phyloP scores from a whole-genome alignment of 2,329 filamentous ascomycete species.

The Beauveria caledonica region DNA sequence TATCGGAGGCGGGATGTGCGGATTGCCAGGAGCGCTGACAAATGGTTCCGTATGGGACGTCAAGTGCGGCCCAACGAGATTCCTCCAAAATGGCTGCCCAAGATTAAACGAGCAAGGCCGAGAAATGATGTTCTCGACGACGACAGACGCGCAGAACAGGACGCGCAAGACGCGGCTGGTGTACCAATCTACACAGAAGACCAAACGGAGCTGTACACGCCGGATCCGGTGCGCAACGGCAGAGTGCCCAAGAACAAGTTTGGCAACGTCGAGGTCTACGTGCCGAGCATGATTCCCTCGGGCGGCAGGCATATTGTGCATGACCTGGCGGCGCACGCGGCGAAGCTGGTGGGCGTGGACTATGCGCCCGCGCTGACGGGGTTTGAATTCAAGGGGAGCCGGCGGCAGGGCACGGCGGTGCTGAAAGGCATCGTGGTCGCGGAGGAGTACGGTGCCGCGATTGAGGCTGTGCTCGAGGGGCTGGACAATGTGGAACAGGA shows the following conservation, averaged over 20 bases:
- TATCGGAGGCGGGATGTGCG: slow-evolving; percentile 79
- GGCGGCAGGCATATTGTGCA: slow-evolving; percentile 67
- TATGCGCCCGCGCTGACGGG: slow-evolving; percentile 85
- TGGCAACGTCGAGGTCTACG: slow-evolving; percentile 89
- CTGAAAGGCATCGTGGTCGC: slow-evolving; percentile 72
- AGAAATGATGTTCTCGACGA: slow-evolving; percentile 14
- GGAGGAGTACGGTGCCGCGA: slow-evolving; percentile 59
- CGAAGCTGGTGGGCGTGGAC: slow-evolving; percentile 68
- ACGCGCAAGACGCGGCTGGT: slow-evolving; percentile 28
- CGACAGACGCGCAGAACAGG: slow-evolving; percentile 21
- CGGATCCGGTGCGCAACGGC: slow-evolving; percentile 68
- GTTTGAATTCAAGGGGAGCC: slow-evolving; percentile 84
- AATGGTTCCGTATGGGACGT: slow-evolving; percentile 83
- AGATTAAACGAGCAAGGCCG: slow-evolving; percentile 29
- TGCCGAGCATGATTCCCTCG: slow-evolving; percentile 79
- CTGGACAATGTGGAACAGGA: slow-evolving; percentile 59
- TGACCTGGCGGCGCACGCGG: slow-evolving; percentile 58
- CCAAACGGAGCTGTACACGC: slow-evolving; percentile 65
- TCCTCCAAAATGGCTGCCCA: slow-evolving; percentile 65
- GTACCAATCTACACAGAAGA: slow-evolving; percentile 52
- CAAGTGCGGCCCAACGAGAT: slow-evolving; percentile 72
- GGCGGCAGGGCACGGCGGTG: slow-evolving; percentile 75
- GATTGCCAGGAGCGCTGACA: slow-evolving; percentile 67
- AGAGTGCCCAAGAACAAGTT: slow-evolving; percentile 83
- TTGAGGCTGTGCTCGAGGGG: slow-evolving; percentile 59